phyloP scores from a whole-genome alignment of 1,284 basidiomycete genomes.

The Sphagnurus paluster region DNA sequence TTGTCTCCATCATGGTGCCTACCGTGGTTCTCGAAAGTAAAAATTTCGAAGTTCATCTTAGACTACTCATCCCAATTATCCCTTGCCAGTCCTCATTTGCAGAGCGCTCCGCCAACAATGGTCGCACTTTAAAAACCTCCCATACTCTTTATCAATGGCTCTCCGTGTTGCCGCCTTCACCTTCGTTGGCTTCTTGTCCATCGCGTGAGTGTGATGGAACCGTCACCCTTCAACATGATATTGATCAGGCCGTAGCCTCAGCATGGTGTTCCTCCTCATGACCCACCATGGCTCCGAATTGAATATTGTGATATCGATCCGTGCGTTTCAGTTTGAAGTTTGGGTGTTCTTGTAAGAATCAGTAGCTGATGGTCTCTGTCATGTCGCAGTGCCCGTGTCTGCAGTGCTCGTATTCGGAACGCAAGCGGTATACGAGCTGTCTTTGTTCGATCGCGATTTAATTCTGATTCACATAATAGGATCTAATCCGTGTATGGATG shows the following conservation, averaged over 20 bases:
- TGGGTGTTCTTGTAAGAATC: too few relatives aligned
- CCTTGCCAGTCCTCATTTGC: slow-evolving; percentile 10
- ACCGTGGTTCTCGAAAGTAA: slow-evolving; percentile 14
- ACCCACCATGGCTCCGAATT: slow-evolving; percentile 8
- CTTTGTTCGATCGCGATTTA: not conserved
- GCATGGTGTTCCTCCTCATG: slow-evolving; percentile 12
- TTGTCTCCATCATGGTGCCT: slow-evolving; percentile 7
- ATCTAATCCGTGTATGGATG: slow-evolving; percentile 24
- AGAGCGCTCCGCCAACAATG: slow-evolving; percentile 10
- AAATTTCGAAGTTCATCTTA: not conserved
- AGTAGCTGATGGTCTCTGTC: too few relatives aligned
- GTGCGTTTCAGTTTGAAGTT: too few relatives aligned
- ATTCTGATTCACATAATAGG: slow-evolving; percentile 12
- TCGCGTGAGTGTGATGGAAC: slow-evolving; percentile 5
- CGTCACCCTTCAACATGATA: not conserved
- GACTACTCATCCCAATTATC: not conserved
- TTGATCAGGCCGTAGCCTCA: slow-evolving; percentile 9
- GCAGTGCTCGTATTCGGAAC: slow-evolving; percentile 15
- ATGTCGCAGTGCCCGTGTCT: slow-evolving; percentile 10
- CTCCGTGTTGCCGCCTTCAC: slow-evolving; percentile 14
- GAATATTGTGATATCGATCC: slow-evolving; percentile 13
- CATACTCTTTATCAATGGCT: slow-evolving; percentile 8
- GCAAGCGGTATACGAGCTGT: slow-evolving; percentile 6
- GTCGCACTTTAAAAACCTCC: slow-evolving; percentile 7
- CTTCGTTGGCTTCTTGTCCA: slow-evolving; percentile 9